phyloP scores from a whole-genome alignment of 2,329 filamentous ascomycete species.

The Ceratocystis cacaofunesta region DNA sequence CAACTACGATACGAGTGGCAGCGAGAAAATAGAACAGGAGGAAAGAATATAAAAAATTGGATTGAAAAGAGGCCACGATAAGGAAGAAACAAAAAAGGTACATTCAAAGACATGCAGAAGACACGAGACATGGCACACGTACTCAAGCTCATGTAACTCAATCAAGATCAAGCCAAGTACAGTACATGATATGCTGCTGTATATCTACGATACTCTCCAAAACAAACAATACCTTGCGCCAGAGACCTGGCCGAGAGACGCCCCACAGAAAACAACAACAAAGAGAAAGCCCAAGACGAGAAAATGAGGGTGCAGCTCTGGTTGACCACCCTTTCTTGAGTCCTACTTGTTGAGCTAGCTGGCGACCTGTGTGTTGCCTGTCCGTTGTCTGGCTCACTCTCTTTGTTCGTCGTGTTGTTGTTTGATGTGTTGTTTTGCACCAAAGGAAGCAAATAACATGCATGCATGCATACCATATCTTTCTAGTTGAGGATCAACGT shows the following conservation, averaged over 20 bases:
- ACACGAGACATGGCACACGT: not conserved
- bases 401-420: not conserved
- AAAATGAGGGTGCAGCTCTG: too few relatives aligned
- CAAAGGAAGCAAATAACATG: not conserved
- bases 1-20: not conserved
- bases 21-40: not conserved
- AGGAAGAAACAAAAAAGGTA: not conserved
- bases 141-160: not conserved
- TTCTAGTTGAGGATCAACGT: constrained; percentile 3
- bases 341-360: too few relatives aligned
- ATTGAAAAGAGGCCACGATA: not conserved
- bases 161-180: too few relatives aligned
- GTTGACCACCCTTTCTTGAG: too few relatives aligned
- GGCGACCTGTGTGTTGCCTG: too few relatives aligned
- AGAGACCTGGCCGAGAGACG: too few relatives aligned
- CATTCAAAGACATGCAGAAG: not conserved
- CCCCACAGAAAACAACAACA: too few relatives aligned
- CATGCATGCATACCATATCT: constrained; percentile 2
- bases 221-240: too few relatives aligned
- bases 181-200: too few relatives aligned
- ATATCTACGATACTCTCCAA: too few relatives aligned
- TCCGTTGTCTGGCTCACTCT: too few relatives aligned
- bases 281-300: too few relatives aligned
- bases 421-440: not conserved
- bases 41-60: not conserved